Percentiles rank a stretch among this genome's conserved stretches.
Evolutionary conservation across 805 yeast genomes (phyloP).

Genomic region (Teunomyces barrocoloradensis): DNA sequence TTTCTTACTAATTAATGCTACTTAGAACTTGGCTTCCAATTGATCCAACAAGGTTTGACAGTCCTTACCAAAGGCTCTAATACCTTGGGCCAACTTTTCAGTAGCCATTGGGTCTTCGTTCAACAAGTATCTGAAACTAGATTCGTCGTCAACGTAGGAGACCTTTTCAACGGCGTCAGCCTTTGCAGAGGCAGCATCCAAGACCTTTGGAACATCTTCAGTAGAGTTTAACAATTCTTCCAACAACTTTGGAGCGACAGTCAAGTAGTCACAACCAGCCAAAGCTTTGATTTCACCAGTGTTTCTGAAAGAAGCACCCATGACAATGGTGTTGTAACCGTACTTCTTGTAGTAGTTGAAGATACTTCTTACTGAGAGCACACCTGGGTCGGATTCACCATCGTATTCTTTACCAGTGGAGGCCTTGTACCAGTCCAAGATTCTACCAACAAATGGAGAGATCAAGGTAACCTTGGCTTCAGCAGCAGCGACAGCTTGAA

Average conservation of each 20-base stretch:
- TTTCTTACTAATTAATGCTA: background rate
- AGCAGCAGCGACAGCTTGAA: constrained; percentile 98
- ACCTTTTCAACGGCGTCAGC: constrained; percentile 59
- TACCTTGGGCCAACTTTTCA: constrained; percentile 96
- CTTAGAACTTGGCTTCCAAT: constrained; percentile 57
- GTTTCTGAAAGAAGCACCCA: constrained; percentile 99
- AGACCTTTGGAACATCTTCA: constrained; percentile 76
- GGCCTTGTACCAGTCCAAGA: constrained; percentile 97
- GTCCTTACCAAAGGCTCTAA: constrained; percentile 94
- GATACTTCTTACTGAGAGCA: constrained; percentile 78
- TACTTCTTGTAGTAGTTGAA: constrained; percentile 97
- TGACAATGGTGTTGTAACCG: constrained; percentile 95
- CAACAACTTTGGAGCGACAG: constrained; percentile 89
- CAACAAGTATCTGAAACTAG: constrained; percentile 82
- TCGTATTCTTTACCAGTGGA: constrained; percentile 84
- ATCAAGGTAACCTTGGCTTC: constrained; percentile 95
- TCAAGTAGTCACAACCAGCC: constrained; percentile 95
- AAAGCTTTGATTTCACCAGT: constrained; percentile 90
- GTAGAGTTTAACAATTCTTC: constrained; percentile 81
- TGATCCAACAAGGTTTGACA: constrained; percentile 71
- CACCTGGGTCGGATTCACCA: constrained; percentile 92
- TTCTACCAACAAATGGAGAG: constrained; percentile 99
- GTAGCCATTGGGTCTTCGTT: constrained; percentile 99
- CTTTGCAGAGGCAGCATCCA: constrained; percentile 59
- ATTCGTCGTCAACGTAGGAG: constrained; percentile 78